A percentile compares a stretch with the other conserved stretches of the same genome.
These are phyloP conservation scores for Murraya paniculata DNA, from an alignment of 345 rosid species.

Conservation along the genomic window DNA sequence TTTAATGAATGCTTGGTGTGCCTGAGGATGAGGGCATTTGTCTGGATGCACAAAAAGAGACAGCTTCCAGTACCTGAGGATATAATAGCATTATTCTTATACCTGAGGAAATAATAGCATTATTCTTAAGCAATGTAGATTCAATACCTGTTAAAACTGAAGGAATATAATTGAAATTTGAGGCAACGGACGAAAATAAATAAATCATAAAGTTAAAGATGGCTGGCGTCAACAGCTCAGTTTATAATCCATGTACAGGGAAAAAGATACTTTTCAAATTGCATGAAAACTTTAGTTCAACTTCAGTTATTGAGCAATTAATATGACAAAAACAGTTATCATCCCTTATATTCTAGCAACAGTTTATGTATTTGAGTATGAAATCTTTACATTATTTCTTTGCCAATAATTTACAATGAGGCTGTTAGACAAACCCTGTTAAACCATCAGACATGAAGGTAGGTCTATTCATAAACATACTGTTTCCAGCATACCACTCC, in stretches of 20 bases:
- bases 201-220: neutral
- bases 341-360: neutral
- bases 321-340: neutral
- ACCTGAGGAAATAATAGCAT: constrained; percentile 36
- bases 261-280: neutral
- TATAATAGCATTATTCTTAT: constrained; percentile 9
- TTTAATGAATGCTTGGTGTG: constrained; percentile 78
- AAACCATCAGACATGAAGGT: neutral
- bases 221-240: neutral
- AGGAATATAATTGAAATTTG: neutral
- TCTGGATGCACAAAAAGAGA: constrained; percentile 96
- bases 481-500: neutral
- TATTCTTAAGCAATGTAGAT: neutral
- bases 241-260: neutral
- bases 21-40: constrained; percentile 97
- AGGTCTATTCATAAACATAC: neutral
- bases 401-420: neutral
- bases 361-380: neutral
- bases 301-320: neutral
- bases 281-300: neutral
- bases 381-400: neutral
- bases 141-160: neutral
- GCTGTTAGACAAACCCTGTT: neutral
- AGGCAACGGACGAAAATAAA: neutral
- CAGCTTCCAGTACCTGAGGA: constrained; percentile 84